Base-by-base conservation (phyloP, 2,329 filamentous ascomycete species). In the Fusarium palustre region DNA sequence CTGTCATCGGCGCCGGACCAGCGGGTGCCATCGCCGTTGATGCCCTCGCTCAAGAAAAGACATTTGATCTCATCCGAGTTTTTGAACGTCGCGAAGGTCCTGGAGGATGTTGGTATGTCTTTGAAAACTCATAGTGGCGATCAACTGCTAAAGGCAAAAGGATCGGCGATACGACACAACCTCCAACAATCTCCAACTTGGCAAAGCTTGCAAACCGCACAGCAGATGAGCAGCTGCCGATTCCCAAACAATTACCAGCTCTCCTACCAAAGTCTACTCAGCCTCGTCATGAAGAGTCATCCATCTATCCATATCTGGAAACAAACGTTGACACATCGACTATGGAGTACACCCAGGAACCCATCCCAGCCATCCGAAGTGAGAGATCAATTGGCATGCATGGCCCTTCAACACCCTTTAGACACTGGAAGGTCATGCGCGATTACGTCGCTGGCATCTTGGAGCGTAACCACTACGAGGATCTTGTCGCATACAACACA, bases 301-400 rank as follows among this genome's bases (percentile, higher is more conserved):
- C 86, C 1, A 81, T 90, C 20, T 91, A 91, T 68, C 86, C 87
- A 0, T 84, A 86, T 22, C 78, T 91, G n/a, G 87, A 91, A 73
- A 91, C 88, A 4, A 91, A 91, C 66, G 85, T 91, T 43, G 84
- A 87, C 65, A 80, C 81, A 8, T 72, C 83, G 3, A 81, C 87
- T 0, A 91, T 91, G 90, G 81, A 84, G 18, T 91, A 87, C 75
- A 85, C 83, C 1, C 81, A 87, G 63, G 87, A 89, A 55, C 79
- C 81, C 0, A 86, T 90, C 16, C 83, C 87, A 0, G 74, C 75
- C 1, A 71, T 73, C 12, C 70, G 71, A 2, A 78, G 73, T 46
- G 65, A 77, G 31, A 68, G 71, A 12, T 79, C 78, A 3, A 70
- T 77, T 13, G 68, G 59, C 5, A 64, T 78, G 28, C 86, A 91